A percentile compares a stretch with the other conserved stretches of the same genome.
phyloP scores from a whole-genome alignment of 176 grass and related monocot genomes.

The Zea luxurians region DNA sequence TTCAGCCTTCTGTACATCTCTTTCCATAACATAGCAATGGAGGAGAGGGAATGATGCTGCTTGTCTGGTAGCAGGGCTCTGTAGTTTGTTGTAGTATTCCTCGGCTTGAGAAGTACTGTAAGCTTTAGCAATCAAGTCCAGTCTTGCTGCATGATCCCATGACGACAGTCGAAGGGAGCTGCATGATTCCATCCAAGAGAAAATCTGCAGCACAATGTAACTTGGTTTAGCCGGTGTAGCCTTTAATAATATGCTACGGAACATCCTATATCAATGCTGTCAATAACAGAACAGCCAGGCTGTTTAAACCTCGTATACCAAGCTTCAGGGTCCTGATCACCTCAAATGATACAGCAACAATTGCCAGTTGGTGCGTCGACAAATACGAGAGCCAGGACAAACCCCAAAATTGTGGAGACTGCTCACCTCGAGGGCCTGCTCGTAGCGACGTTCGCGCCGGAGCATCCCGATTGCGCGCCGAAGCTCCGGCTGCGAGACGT shows the following conservation, averaged over 20 bases:
- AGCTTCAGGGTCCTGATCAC: neutral
- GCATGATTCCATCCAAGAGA: neutral
- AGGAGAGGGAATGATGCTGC: constrained; percentile 74
- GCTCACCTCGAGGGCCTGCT: constrained; percentile 34
- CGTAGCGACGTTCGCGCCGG: constrained; percentile 47
- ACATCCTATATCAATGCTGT: too few relatives aligned
- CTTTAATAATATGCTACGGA: too few relatives aligned
- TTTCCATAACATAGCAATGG: constrained; percentile 63
- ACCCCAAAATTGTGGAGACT: too few relatives aligned
- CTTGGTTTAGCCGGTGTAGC: too few relatives aligned
- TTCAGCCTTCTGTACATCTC: constrained; percentile 70
- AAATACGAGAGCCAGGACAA: too few relatives aligned
- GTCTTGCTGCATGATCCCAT: constrained; percentile 60
- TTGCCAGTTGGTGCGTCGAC: too few relatives aligned
- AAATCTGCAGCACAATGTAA: too few relatives aligned
- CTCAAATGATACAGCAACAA: too few relatives aligned
- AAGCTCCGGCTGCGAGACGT: constrained; percentile 43
- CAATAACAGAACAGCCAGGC: too few relatives aligned
- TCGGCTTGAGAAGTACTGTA: constrained; percentile 52
- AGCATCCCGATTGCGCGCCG: constrained; percentile 42
- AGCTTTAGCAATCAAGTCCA: constrained; percentile 64
- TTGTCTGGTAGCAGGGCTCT: constrained; percentile 44
- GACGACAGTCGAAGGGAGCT: constrained; percentile 39
- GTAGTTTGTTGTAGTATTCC: constrained; percentile 63
- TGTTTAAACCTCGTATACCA: neutral